These are phyloP conservation scores for Xerocomus nothofagi DNA, from an alignment of 1,284 basidiomycete species.

Conservation along the genomic window DNA sequence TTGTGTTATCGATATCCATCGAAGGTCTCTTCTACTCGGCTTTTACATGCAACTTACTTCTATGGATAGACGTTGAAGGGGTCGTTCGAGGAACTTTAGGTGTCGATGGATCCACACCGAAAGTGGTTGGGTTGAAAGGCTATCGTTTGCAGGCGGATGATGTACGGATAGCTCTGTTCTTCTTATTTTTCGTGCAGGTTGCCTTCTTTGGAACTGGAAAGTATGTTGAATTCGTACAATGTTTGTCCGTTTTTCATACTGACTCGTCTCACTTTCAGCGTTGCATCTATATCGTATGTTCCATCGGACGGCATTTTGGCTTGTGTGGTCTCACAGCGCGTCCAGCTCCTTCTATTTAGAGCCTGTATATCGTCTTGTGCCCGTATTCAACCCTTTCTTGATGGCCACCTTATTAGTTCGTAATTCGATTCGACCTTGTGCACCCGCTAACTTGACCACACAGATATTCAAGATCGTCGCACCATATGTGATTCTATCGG, in stretches of 20 bases:
- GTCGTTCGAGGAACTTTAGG: conserved; percentile 35
- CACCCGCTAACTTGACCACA: not conserved
- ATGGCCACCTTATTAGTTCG: conserved; percentile 74
- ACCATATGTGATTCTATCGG: conserved; percentile 77
- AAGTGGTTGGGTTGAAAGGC: not conserved
- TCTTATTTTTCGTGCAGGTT: conserved; percentile 85
- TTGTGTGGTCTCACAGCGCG: conserved; percentile 5
- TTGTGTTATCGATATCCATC: conserved; percentile 80
- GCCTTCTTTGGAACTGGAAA: conserved; percentile 90
- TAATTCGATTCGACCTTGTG: conserved; percentile 5
- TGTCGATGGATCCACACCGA: conserved; percentile 3
- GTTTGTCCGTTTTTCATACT: conserved; percentile 1
- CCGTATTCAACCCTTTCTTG: conserved; percentile 84
- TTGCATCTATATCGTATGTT: conserved; percentile 83
- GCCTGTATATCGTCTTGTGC: conserved; percentile 86
- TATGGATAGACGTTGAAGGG: conserved; percentile 74
- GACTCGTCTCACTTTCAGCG: conserved; percentile 44
- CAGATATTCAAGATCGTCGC: conserved; percentile 83
- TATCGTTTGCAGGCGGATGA: conserved; percentile 63
- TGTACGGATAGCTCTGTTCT: conserved; percentile 76
- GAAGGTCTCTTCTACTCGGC: conserved; percentile 81
- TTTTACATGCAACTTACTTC: conserved; percentile 61
- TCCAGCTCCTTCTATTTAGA: conserved; percentile 83
- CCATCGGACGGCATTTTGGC: not conserved
- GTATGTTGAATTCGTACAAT: conserved; percentile 45